Evolutionary conservation across 2,329 filamentous ascomycete genomes (phyloP).

Genomic region (Aspergillus pseudotamarii): DNA sequence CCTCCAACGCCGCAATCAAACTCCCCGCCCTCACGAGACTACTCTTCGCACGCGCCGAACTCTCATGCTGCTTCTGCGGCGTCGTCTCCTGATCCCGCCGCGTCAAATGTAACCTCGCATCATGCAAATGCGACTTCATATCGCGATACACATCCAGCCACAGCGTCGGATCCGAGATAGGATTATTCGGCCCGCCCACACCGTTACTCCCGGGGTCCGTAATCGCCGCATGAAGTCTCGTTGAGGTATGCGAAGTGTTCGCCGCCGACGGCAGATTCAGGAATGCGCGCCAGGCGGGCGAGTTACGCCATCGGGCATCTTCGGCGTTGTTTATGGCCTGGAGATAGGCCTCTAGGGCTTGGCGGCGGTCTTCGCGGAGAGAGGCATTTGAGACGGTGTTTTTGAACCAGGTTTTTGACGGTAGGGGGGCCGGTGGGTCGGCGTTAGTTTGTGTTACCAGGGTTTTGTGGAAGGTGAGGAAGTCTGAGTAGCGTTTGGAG

Average conservation of each 20-base stretch:
- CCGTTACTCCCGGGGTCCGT: slow-evolving; percentile 37
- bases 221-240: slow-evolving; percentile 46
- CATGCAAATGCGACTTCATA: slow-evolving; percentile 63
- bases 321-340: slow-evolving; percentile 58
- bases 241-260: slow-evolving; percentile 37
- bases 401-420: slow-evolving; percentile 63
- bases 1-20: slow-evolving; percentile 59
- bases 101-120: slow-evolving; percentile 61
- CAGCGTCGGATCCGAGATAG: slow-evolving; percentile 56
- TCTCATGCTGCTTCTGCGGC: slow-evolving; percentile 63
- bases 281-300: slow-evolving; percentile 60
- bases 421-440: slow-evolving; percentile 57
- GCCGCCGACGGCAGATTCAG: slow-evolving; percentile 56
- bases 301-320: slow-evolving; percentile 61
- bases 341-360: slow-evolving; percentile 61
- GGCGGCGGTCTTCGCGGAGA: slow-evolving; percentile 60
- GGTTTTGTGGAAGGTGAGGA: slow-evolving; percentile 56
- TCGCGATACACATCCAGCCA: slow-evolving; percentile 66
- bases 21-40: slow-evolving; percentile 60
- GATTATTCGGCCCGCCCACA: slow-evolving; percentile 24
- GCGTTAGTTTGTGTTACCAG: slow-evolving; percentile 54
- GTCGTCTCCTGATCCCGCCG: slow-evolving; percentile 61
- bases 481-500: slow-evolving; percentile 68
- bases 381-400: slow-evolving; percentile 58
- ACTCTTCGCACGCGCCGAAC: slow-evolving; percentile 63